Evolutionary conservation across 371 early-diverging fungal species (phyloP).

Genomic region (Rhizopus arrhizus): DNA sequence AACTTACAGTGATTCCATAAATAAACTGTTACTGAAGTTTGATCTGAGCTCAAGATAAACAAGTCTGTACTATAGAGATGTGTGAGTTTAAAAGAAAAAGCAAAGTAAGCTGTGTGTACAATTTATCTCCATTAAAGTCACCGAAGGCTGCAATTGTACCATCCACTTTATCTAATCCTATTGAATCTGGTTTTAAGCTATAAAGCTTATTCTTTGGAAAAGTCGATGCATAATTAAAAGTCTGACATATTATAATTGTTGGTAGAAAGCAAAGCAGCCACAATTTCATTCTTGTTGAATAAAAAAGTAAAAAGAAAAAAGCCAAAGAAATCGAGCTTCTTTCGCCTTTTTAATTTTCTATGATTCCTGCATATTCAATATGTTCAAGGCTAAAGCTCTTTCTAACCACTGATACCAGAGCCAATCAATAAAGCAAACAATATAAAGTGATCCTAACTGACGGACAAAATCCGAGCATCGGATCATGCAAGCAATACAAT

Average conservation of each 20-base stretch:
- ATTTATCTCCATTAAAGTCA: constrained; percentile 85
- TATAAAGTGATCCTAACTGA: too few species aligned
- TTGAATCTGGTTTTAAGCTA: constrained; percentile 31
- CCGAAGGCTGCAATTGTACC: constrained; percentile 84
- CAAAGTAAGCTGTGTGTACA: constrained; percentile 35
- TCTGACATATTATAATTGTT: constrained; percentile 23
- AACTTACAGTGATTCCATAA: constrained; percentile 66
- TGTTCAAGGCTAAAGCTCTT: too few species aligned
- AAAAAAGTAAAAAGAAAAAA: constrained; percentile 2
- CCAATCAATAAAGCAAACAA: too few species aligned
- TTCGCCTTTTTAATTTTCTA: too few species aligned
- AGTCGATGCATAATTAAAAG: constrained; percentile 44
- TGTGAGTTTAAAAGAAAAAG: neutral
- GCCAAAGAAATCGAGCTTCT: neutral
- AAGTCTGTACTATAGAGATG: constrained; percentile 69
- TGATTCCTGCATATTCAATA: too few species aligned
- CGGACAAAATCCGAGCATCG: too few species aligned
- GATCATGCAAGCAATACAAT: too few species aligned
- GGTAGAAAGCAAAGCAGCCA: constrained; percentile 14
- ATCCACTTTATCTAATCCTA: constrained; percentile 63
- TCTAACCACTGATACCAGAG: too few species aligned
- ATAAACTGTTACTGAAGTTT: constrained; percentile 65
- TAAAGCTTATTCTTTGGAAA: constrained; percentile 50
- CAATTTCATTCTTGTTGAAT: constrained; percentile 5
- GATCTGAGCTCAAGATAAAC: constrained; percentile 68